Evolutionary conservation across 352 stramenopile species (phyloP).

Genomic region (Pythium dissotocum): DNA sequence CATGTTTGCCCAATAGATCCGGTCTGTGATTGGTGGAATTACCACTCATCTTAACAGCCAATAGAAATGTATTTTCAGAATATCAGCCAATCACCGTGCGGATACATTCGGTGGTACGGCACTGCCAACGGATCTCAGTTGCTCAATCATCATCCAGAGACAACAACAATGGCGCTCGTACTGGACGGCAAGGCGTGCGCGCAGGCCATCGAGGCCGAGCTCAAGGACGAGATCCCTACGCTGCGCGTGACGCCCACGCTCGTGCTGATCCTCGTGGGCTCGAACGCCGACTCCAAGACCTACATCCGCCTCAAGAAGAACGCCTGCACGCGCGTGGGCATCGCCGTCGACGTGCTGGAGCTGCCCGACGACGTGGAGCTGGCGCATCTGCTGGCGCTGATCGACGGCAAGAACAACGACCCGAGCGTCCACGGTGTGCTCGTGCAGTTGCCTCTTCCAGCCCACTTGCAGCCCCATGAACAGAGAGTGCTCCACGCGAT

Average conservation of each 20-base stretch:
- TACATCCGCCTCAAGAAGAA: slow-evolving; percentile 99
- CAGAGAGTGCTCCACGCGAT: slow-evolving; percentile 92
- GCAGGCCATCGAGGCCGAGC: slow-evolving; percentile 83
- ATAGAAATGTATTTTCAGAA: slow-evolving; percentile 1
- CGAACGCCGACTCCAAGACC: slow-evolving; percentile 91
- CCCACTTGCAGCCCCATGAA: slow-evolving; percentile 74
- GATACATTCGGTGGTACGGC: slow-evolving; percentile 20
- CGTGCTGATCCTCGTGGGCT: slow-evolving; percentile 95
- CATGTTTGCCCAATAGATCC: slow-evolving; percentile 15
- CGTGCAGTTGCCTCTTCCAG: slow-evolving; percentile 88
- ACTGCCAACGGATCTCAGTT: neutral
- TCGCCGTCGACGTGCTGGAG: slow-evolving; percentile 83
- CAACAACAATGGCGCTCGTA: slow-evolving; percentile 36
- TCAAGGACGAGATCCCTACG: slow-evolving; percentile 64
- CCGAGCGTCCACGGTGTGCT: slow-evolving; percentile 94
- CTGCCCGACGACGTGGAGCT: slow-evolving; percentile 43
- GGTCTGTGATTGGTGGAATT: neutral
- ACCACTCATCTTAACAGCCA: neutral
- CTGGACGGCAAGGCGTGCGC: slow-evolving; percentile 88
- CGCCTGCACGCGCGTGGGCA: slow-evolving; percentile 93
- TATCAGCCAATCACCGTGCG: slow-evolving; percentile 11
- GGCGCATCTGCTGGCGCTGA: slow-evolving; percentile 57
- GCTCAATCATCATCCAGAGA: neutral
- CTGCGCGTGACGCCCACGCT: slow-evolving; percentile 77
- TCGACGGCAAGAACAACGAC: slow-evolving; percentile 87